Evolutionary conservation across 257 asterid species (phyloP).

Genomic region (Linaria vulgaris): DNA sequence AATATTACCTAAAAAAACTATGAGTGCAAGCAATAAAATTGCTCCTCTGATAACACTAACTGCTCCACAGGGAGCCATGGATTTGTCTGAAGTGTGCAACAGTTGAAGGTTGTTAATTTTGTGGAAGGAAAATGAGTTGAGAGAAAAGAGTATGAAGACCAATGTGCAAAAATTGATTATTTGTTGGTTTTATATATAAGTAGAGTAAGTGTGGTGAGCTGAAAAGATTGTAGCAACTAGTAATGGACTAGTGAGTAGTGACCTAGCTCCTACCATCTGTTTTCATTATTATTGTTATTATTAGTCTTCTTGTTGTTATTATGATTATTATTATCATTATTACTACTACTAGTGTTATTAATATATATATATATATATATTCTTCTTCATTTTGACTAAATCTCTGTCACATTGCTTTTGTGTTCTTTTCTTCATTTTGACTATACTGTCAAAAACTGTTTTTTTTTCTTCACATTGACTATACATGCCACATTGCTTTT

Average conservation of each 20-base stretch:
- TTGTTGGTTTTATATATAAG: slow-evolving; percentile 21
- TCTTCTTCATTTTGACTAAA: too few species aligned
- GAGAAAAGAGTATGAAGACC: not conserved
- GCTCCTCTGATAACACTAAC: slow-evolving; percentile 49
- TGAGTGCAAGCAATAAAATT: slow-evolving; percentile 50
- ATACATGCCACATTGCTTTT: too few species aligned
- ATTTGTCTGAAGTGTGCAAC: not conserved
- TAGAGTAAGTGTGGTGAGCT: slow-evolving; percentile 22
- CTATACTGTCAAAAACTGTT: too few species aligned
- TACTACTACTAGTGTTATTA: slow-evolving; percentile 20
- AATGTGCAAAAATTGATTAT: slow-evolving; percentile 15
- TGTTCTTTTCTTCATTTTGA: too few species aligned
- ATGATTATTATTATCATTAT: too few species aligned
- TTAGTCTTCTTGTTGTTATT: too few species aligned
- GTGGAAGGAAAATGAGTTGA: slow-evolving; percentile 11
- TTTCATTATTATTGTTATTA: slow-evolving; percentile 26
- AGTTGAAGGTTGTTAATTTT: slow-evolving; percentile 9
- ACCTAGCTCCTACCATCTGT: slow-evolving; percentile 25
- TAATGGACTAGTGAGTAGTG: slow-evolving; percentile 45
- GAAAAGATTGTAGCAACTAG: slow-evolving; percentile 43
- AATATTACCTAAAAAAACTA: slow-evolving; percentile 79
- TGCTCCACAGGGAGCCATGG: slow-evolving; percentile 42
- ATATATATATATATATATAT: too few species aligned
- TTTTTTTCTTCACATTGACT: too few species aligned
- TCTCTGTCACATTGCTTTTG: too few species aligned